Conservation (phyloP, 805 yeast species). For the Cyberlindnera samutprakarnensis region DNA sequence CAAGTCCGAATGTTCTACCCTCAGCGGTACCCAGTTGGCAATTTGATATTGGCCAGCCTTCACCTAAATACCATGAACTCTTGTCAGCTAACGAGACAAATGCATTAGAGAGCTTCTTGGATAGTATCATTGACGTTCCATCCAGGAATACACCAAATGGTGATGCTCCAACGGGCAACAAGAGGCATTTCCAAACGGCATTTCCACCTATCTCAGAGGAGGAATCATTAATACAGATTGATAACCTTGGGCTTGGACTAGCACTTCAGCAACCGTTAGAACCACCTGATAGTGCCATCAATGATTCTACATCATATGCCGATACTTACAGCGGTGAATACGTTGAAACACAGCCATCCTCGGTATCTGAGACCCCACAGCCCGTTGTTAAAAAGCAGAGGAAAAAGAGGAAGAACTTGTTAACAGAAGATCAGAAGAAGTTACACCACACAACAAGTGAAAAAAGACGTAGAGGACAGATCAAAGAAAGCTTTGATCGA, state of each 20-base stretch:
- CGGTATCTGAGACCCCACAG: no score
- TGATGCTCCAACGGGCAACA: not conserved
- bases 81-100: conserved; percentile 21
- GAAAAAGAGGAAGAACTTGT: conserved; percentile 14
- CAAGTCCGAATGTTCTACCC: conserved; percentile 6
- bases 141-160: conserved; percentile 1
- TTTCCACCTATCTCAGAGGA: no score
- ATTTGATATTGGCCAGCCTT: conserved; percentile 12
- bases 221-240: no score
- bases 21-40: conserved; percentile 7
- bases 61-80: conserved; percentile 16
- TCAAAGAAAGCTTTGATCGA: conserved; percentile 19
- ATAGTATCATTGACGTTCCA: conserved; percentile 22
- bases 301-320: no score
- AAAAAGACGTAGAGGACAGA: conserved; percentile 18
- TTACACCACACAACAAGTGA: conserved; percentile 21
- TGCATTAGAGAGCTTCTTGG: conserved; percentile 23
- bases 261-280: no score
- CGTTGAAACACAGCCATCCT: no score
- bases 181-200: not conserved
- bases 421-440: conserved; percentile 22
- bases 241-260: no score
- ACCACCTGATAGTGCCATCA: no score
- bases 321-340: no score
- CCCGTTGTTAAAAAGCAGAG: no score